A percentile compares a stretch with the other conserved stretches of the same genome.
Evolutionary conservation across 768 basidiomycete genomes (phyloP).

Genomic region (Clitopilus hobsonii): DNA sequence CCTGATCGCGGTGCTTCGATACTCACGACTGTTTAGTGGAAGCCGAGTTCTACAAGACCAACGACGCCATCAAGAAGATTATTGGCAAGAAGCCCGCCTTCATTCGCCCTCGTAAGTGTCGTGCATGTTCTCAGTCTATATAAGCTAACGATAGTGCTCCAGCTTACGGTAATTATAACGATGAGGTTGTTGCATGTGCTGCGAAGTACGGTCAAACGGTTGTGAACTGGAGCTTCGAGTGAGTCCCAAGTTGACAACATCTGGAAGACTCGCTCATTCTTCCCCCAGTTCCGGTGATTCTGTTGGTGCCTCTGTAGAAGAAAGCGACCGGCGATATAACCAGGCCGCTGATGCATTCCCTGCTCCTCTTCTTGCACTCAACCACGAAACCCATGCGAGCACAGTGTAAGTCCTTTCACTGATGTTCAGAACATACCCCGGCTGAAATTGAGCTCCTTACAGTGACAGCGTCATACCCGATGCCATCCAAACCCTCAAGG

Average conservation of each 20-base stretch:
- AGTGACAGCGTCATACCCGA: conserved; percentile 26
- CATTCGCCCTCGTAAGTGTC: conserved; percentile 31
- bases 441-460: conserved; percentile 16
- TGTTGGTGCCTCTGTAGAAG: conserved; percentile 19
- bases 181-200: conserved; percentile 26
- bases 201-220: conserved; percentile 14
- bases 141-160: neutral
- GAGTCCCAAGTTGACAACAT: neutral
- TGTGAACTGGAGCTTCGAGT: conserved; percentile 25
- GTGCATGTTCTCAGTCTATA: neutral
- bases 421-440: conserved; percentile 1
- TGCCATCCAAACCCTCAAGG: conserved; percentile 26
- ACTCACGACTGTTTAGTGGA: conserved; percentile 14
- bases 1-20: neutral
- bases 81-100: conserved; percentile 33
- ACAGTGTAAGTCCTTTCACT: conserved; percentile 11
- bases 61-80: conserved; percentile 17
- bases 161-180: conserved; percentile 38
- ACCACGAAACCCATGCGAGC: conserved; percentile 24
- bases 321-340: conserved; percentile 25
- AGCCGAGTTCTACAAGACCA: conserved; percentile 20
- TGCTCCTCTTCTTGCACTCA: conserved; percentile 27
- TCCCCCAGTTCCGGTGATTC: conserved; percentile 30
- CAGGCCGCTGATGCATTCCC: conserved; percentile 19
- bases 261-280: neutral